Base-by-base conservation (phyloP, 305 asterid genomes). In the Fraxinus xanthoxyloides region DNA sequence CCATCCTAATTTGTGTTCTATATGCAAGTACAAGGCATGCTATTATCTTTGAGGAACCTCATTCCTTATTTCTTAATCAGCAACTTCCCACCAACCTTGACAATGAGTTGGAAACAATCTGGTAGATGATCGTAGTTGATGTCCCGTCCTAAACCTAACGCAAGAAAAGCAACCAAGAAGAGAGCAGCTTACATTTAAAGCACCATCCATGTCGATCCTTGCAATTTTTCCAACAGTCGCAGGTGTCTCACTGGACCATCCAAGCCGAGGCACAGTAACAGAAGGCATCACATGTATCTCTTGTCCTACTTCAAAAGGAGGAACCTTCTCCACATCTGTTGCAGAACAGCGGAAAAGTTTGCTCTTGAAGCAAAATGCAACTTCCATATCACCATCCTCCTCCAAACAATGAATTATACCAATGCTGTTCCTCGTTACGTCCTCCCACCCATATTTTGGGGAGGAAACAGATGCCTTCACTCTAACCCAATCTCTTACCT, bases 361-460 rank as follows among this genome's bases (percentile, higher is more conserved):
- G 92, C 91, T 90, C 80, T 97, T 89, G 92, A 95, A 94, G 91
- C 99, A 95, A 91, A 92, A 94, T 19, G 98, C 97, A 77, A 95
- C 86, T 86, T 97, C 99, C 92, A 95, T 91, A 82, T 94, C 97
- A 76, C 99, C 99, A 84, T 96, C 93, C 86, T 95, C 98, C 84
- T 95, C 99, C 91, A 95, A 85, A 88, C 99, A 93, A 80, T 95
- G 99, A 85, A 95, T 90, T 78, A 94, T 81, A 77, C 99, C 99
- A 21, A 94, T 83, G 84, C 94, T 94, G 86, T 84, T 90, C 89
- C 95, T 92, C 72, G 95, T 90, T 84, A 94, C 88, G 63, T 94
- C 98, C 83, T 94, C 99, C 99, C 99, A 95, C 48, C 99, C 99
- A 84, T 94, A 95, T 84, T 93, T 95, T 79, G 99, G 99, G 31